These are phyloP conservation scores for Penicillium cosmopolitanum DNA, from an alignment of 495 filamentous ascomycete species.

Conservation along the genomic window DNA sequence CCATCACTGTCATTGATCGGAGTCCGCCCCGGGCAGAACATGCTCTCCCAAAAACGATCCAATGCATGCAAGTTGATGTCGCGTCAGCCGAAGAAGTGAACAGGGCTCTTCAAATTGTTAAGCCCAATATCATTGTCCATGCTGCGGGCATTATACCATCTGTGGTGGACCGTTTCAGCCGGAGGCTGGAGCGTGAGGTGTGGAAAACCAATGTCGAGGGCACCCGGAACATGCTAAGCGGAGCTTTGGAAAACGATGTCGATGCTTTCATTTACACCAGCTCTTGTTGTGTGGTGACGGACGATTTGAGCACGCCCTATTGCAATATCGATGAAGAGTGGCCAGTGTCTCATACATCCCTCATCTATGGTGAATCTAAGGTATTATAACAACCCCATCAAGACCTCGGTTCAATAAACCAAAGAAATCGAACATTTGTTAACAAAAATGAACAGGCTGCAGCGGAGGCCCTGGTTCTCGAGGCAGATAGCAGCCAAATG, in stretches of 20 bases:
- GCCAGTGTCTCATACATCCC: constrained; percentile 49
- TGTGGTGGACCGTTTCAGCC: constrained; percentile 44
- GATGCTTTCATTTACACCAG: constrained; percentile 63
- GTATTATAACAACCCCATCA: constrained; percentile 26
- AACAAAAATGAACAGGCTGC: constrained; percentile 39
- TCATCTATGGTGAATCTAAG: constrained; percentile 65
- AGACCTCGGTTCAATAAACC: not conserved
- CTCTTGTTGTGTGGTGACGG: constrained; percentile 57
- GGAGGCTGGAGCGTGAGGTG: constrained; percentile 38
- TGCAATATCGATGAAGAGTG: constrained; percentile 58
- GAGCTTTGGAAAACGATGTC: constrained; percentile 50
- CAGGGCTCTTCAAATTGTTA: constrained; percentile 31
- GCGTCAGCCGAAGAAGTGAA: constrained; percentile 34
- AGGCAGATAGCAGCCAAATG: constrained; percentile 47
- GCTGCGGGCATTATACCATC: constrained; percentile 49
- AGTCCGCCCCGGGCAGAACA: constrained; percentile 37
- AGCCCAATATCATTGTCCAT: constrained; percentile 50
- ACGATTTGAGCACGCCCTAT: constrained; percentile 56
- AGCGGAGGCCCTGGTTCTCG: constrained; percentile 60
- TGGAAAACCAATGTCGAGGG: constrained; percentile 61
- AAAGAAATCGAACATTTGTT: constrained; percentile 8
- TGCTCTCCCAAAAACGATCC: constrained; percentile 30
- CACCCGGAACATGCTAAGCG: constrained; percentile 58
- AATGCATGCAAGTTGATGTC: constrained; percentile 45
- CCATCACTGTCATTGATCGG: constrained; percentile 48